Conservation (phyloP, 306 rosid species). For the Vigna nakashimae region DNA sequence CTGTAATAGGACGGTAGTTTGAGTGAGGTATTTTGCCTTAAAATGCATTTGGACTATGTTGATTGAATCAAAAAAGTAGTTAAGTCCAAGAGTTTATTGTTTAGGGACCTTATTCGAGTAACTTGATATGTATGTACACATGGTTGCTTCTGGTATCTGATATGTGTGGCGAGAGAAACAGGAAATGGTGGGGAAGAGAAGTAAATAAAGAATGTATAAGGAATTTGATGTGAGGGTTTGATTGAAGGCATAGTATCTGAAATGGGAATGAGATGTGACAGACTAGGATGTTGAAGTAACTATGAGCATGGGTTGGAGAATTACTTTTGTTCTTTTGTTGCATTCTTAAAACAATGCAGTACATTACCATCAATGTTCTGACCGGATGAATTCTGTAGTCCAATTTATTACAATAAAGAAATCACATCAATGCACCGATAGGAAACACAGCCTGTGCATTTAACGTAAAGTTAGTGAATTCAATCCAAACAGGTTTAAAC, state of each 20-base stretch:
- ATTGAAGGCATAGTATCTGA: conserved; percentile 51
- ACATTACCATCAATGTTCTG: conserved; percentile 39
- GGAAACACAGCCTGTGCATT: conserved; percentile 41
- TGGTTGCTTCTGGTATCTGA: conserved; percentile 24
- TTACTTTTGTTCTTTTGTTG: conserved; percentile 62
- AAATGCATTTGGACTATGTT: conserved; percentile 78
- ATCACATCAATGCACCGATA: conserved; percentile 51
- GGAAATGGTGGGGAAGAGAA: conserved; percentile 17
- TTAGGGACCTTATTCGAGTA: conserved; percentile 54
- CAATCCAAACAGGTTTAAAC: conserved; percentile 9
- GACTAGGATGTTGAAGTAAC: conserved; percentile 72
- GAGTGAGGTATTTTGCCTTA: conserved; percentile 61
- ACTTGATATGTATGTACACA: conserved; percentile 39
- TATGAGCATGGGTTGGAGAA: conserved; percentile 57
- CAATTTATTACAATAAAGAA: conserved; percentile 46
- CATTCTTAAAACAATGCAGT: conserved; percentile 43
- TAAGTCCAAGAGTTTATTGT: conserved; percentile 41
- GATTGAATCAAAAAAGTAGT: conserved; percentile 49
- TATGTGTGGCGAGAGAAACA: conserved; percentile 37
- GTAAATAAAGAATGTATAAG: conserved; percentile 48
- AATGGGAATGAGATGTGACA: conserved; percentile 57
- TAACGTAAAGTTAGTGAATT: conserved; percentile 38
- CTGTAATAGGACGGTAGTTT: conserved; percentile 46
- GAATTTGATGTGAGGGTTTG: conserved; percentile 57
- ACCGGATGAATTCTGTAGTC: conserved; percentile 41